Evolutionary conservation across 495 filamentous ascomycete genomes (phyloP).

Genomic region (Trichoderma gamsii): DNA sequence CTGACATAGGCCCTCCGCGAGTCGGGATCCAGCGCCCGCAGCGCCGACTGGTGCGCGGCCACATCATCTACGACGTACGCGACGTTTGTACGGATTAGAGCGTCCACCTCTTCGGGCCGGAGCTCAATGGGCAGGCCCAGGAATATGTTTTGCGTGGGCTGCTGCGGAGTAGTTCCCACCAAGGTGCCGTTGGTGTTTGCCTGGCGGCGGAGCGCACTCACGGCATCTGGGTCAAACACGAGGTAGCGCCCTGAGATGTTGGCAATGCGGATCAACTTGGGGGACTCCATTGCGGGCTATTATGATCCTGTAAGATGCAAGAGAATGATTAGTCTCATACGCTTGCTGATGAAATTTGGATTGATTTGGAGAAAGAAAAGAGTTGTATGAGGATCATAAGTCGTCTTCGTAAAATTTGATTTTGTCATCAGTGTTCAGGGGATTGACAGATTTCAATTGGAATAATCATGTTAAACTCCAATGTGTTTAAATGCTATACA

Average conservation of each 20-base stretch:
- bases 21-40: conserved; percentile 51
- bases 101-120: conserved; percentile 79
- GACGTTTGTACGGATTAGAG: conserved; percentile 74
- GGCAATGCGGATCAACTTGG: conserved; percentile 62
- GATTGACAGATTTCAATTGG: conserved; percentile 39
- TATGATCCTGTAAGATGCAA: conserved; percentile 20
- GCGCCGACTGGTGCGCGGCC: conserved; percentile 54
- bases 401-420: conserved; percentile 23
- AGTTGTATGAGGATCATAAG: conserved; percentile 18
- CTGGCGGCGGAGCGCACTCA: conserved; percentile 71
- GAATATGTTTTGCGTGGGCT: conserved; percentile 92
- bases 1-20: conserved; percentile 46
- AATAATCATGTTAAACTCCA: conserved; percentile 31
- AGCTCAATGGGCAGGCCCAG: conserved; percentile 81
- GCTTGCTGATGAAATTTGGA: background rate
- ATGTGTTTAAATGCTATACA: background rate
- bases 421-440: conserved; percentile 36
- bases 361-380: conserved; percentile 11
- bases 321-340: background rate
- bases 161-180: conserved; percentile 80
- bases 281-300: conserved; percentile 19
- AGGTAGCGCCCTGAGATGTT: conserved; percentile 75
- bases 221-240: conserved; percentile 77
- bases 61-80: conserved; percentile 76
- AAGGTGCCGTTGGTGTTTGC: conserved; percentile 86